Conservation (phyloP, 495 filamentous ascomycete species). For the Aspergillus mulundensis region DNA sequence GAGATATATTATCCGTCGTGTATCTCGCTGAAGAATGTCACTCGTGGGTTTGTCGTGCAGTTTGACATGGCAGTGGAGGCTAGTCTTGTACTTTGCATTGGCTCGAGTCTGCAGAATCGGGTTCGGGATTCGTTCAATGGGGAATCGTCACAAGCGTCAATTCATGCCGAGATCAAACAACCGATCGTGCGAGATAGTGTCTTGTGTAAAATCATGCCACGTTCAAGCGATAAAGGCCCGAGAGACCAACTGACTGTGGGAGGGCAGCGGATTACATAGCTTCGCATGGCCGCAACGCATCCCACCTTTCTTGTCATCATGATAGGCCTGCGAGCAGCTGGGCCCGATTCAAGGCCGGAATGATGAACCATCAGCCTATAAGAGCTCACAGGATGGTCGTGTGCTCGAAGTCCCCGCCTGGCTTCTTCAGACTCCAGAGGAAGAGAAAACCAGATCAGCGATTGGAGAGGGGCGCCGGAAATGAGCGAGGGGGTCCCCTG, state of each 20-base stretch:
- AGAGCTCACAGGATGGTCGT: neutral
- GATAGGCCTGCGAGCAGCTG: constrained; percentile 1
- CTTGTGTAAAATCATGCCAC: constrained; percentile 7
- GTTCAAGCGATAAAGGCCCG: neutral
- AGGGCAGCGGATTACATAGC: constrained; percentile 18
- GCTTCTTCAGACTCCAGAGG: constrained; percentile 16
- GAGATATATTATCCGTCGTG: constrained; percentile 1
- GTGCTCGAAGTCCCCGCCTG: constrained; percentile 6
- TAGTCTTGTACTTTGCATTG: neutral
- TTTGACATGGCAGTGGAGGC: constrained; percentile 16
- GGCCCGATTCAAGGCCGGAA: constrained; percentile 2
- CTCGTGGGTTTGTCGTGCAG: neutral
- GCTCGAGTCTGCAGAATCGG: neutral
- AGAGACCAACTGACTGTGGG: neutral
- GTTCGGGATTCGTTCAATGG: neutral
- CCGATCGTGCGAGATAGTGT: neutral
- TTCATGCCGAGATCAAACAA: constrained; percentile 1
- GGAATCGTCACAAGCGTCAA: constrained; percentile 2
- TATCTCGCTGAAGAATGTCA: constrained; percentile 8
- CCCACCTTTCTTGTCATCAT: constrained; percentile 13
- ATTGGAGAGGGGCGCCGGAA: constrained; percentile 11
- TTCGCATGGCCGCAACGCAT: constrained; percentile 11
- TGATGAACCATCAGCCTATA: constrained; percentile 12
- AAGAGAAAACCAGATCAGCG: neutral
- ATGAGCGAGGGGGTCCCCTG: constrained; percentile 9